Base-by-base conservation (phyloP, 2,329 filamentous ascomycete species). In the Microcyclospora tardicrescens region DNA sequence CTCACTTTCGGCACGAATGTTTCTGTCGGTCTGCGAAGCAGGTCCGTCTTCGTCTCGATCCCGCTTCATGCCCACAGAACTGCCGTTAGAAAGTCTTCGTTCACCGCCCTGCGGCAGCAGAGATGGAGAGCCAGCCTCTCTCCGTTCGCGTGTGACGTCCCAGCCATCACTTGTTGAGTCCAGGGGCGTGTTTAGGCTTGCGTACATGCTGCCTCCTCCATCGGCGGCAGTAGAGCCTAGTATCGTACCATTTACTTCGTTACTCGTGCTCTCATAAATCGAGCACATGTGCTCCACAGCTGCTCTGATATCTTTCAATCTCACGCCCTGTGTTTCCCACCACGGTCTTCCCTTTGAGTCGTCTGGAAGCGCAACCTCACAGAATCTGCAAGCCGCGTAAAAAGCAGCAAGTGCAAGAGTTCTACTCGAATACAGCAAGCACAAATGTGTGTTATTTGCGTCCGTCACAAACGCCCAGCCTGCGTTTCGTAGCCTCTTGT, bases 381-480 rank as follows among this genome's bases (percentile, higher is more conserved):
- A 81, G 52, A 86, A 79, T 33, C 78, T 77, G 41, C 84, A 82
- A 5, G 84, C 84, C 43, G 89, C 91, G 62, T 93, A 95, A 16
- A 98, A 73, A 13, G 86, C 80, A 16, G 78, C 80, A 27, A 89
- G 81, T 12, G 89, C 86, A 38, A 96, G 83, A 30, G 85, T 84
- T 31, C 78, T 75, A 12, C 85, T 76, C 14, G 77, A 76, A 59
- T 87, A 81, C 24, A 93, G 69, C 2, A 98, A 71, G 43, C 87
- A 93, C 35, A 96, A 69, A 31, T 80, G 75, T 1, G 89, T 96
- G 43, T 89, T 75, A 47, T 79, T 83, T 14, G 81, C 82, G 61
- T 98, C 91, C 57, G 93, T 95, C 46, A 93, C 77, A 54, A 95
- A 96, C 0, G 85, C 81, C 86, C 91, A 96, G 1, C 85, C 82